Base-by-base conservation (phyloP, 306 rosid genomes). In the Quercus suber region DNA sequence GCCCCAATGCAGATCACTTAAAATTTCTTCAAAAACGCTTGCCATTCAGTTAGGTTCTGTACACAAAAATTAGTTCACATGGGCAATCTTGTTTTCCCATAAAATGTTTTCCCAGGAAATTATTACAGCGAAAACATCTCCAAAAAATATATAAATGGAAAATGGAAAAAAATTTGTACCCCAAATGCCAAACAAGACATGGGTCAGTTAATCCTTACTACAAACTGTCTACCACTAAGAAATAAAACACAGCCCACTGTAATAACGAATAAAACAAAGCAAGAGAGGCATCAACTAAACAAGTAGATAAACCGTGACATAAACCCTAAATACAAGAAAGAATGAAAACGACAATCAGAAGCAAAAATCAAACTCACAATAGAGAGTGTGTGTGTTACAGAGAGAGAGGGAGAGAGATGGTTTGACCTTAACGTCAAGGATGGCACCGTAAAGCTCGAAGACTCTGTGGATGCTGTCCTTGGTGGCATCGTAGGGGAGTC, bases 391-490 rank as follows among this genome's bases (percentile, higher is more conserved):
- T 14, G 21, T 37, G 28, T 2, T 57, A 5, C 3, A 0, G 35
- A n/a, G 81, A 45, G 49, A 55, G 20, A 12, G 27, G 55, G 12
- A 21, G 74, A 74, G 71, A 79, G 30, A 28, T 27, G 5, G 70
- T 21, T 18, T 6, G 77, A 95, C 99, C 99, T 93, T 93, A 65
- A 93, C 93, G 71, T 93, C 97, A 67, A 91, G 80, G 23, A 95
- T 88, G 80, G 90, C 87, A 9, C 99, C 99, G 86, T 93, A 95
- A 49, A 86, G 71, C 85, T 89, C 89, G 79, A 95, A 93, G 87
- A 84, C 91, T 25, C 86, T 79, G 79, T 94, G 91, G 35, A 91
- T 77, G 35, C 84, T 83, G 0, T 89, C 90, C 80, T 92, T 97
- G 41, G 93, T 79, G 43, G 94, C 87, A 69, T 89, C 97, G 90